Evolutionary conservation across 371 early-diverging fungal species (phyloP), one percentile per base, ranked within the genome.

Genomic region (Mortierella sp.): DNA sequence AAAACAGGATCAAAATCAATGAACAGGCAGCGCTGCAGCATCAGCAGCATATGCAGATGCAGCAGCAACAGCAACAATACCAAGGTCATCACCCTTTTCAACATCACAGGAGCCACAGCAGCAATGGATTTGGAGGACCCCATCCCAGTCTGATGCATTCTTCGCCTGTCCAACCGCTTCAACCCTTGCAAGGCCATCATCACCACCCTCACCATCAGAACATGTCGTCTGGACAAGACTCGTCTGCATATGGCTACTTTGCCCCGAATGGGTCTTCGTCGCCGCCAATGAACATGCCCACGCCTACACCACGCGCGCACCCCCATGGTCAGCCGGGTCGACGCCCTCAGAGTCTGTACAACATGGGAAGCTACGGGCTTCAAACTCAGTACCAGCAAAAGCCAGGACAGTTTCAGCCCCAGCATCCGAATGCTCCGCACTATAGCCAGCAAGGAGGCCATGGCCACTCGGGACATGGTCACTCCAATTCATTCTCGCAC

Each of bases 1-100:
- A 86, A 56, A 89, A 86, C 73, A 83, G 90, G 50, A 79, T 78
- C 63, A 82, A 80, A 58, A 80, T 80, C 59, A 80, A 81, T 26
- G 81, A 80, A 31, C 79, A 80, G 61, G 71, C 78, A 12, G 72
- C 76, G 6, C 70, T 76, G 21, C 71, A 73, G 18, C 81, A 78
- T 28, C 82, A 81, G 52, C 81, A 81, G 49, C 72, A 59, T 48
- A 64, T 73, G 21, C 72, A 79, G 53, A 66, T 64, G 21, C 81
- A 79, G 39, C 79, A 72, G 43, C 46, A 52, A 23, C 71, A 64
- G 57, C 65, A 61, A 41, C 68, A 62, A 18, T 51, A 53, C 14
- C 72, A 66, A 30, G 58, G 58, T 16, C 64, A 67, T 18, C 72
- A 72, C 26, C 58, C 60, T 27, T 39, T 47, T 19, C 60, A 65